Conservation (phyloP, 2,329 filamentous ascomycete species). For the Neocucurbitaria cava region DNA sequence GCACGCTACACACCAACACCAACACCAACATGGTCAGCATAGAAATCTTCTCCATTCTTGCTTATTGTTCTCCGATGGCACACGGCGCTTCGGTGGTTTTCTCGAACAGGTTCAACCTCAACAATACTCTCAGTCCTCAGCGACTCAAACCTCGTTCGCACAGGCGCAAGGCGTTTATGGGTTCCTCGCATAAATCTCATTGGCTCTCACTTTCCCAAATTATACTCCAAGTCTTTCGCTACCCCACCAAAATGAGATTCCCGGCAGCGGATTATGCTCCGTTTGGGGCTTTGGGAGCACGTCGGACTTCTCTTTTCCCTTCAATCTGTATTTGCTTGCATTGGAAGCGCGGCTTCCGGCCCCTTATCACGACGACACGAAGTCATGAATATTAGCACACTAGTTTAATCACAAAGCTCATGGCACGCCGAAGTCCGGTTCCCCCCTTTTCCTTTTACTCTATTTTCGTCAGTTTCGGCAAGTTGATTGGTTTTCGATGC, state of each 20-base stretch:
- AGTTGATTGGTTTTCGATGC: slow-evolving; percentile 17
- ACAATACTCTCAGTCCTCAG: slow-evolving; percentile 20
- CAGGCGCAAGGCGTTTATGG: slow-evolving; percentile 34
- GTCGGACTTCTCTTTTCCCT: slow-evolving; percentile 19
- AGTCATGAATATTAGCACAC: slow-evolving; percentile 41
- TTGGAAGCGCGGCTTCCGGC: slow-evolving; percentile 35
- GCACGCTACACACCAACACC: slow-evolving; percentile 15
- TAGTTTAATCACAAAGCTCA: slow-evolving; percentile 29
- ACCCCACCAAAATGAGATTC: not conserved
- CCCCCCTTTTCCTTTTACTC: slow-evolving; percentile 17
- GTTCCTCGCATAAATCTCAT: slow-evolving; percentile 27
- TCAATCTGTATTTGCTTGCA: slow-evolving; percentile 43
- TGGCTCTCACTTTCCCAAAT: not conserved
- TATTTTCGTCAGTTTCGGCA: slow-evolving; percentile 11
- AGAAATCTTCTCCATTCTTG: slow-evolving; percentile 48
- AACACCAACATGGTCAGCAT: slow-evolving; percentile 31
- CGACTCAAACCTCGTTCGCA: slow-evolving; percentile 29
- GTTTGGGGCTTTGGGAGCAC: slow-evolving; percentile 2
- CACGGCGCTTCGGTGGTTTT: slow-evolving; percentile 38
- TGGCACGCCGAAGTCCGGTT: slow-evolving; percentile 15
- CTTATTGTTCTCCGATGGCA: slow-evolving; percentile 46
- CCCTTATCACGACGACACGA: slow-evolving; percentile 46
- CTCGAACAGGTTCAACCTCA: slow-evolving; percentile 32
- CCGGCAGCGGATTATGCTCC: not conserved
- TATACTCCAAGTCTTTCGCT: not conserved